phyloP scores from a whole-genome alignment of 2,329 filamentous ascomycete genomes.

The Hymenoscyphus infarciens region DNA sequence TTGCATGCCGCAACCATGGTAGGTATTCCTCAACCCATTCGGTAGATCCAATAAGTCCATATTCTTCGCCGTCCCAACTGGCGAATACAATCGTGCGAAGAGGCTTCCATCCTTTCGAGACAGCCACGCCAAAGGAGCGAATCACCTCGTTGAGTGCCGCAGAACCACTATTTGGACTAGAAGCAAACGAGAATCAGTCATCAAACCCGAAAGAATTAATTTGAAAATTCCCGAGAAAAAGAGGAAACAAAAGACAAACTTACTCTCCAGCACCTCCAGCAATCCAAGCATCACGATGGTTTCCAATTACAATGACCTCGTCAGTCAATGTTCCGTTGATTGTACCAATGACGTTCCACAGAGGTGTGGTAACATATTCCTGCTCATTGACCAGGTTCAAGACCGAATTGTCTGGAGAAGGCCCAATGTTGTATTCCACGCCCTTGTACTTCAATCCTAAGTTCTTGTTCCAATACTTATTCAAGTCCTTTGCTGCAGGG shows the following conservation, averaged over 20 bases:
- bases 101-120: slow-evolving; percentile 75
- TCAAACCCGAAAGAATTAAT: too few species aligned
- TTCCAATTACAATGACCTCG: slow-evolving; percentile 87
- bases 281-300: slow-evolving; percentile 88
- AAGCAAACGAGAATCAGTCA: neutral
- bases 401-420: slow-evolving; percentile 62
- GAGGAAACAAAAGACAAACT: too few species aligned
- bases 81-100: slow-evolving; percentile 88
- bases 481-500: slow-evolving; percentile 70
- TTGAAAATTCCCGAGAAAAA: too few species aligned
- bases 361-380: slow-evolving; percentile 73
- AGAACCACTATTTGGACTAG: slow-evolving; percentile 70
- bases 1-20: slow-evolving; percentile 67
- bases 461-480: slow-evolving; percentile 60
- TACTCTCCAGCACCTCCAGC: slow-evolving; percentile 73
- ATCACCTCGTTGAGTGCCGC: slow-evolving; percentile 77
- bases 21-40: slow-evolving; percentile 86
- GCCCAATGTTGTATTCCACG: slow-evolving; percentile 67
- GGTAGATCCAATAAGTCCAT: slow-evolving; percentile 74
- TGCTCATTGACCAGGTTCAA: slow-evolving; percentile 76
- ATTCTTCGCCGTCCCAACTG: slow-evolving; percentile 71
- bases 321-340: slow-evolving; percentile 87
- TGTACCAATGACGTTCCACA: slow-evolving; percentile 90
- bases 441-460: slow-evolving; percentile 62
- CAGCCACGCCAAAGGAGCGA: slow-evolving; percentile 67